phyloP scores from a whole-genome alignment of 495 filamentous ascomycete genomes.

The Eremomyces bilateralis region DNA sequence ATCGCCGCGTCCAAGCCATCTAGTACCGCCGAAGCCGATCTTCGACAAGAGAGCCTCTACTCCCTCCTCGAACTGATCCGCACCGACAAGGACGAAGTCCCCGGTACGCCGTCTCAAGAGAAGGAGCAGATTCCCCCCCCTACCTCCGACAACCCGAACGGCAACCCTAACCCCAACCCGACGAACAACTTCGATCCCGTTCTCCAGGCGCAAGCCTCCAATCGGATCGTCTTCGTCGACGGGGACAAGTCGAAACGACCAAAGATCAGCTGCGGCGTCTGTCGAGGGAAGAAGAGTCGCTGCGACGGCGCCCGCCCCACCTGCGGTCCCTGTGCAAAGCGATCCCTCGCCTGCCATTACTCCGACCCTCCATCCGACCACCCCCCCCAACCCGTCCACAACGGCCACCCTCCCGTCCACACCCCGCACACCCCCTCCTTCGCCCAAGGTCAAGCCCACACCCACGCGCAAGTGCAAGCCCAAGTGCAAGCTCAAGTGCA shows the following conservation, averaged over 20 bases:
- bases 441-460: no score
- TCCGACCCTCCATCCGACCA: no score
- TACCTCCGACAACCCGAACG: no score
- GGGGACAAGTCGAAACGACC: background rate
- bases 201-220: background rate
- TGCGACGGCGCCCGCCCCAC: background rate
- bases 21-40: background rate
- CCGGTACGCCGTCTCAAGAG: conserved; percentile 18
- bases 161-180: background rate
- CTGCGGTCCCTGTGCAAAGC: background rate
- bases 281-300: background rate
- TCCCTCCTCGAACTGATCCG: background rate
- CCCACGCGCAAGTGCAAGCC: no score
- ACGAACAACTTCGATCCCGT: background rate
- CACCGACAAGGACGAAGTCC: conserved; percentile 2
- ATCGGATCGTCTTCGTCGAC: background rate
- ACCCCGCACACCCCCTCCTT: no score
- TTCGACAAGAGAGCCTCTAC: background rate
- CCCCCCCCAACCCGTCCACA: no score
- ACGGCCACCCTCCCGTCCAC: no score
- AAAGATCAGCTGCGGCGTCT: background rate
- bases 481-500: no score
- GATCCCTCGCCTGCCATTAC: background rate
- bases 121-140: conserved; percentile 1
- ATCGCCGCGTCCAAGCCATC: background rate